Conservation (phyloP, 257 asterid species). For the Plantago ovata region DNA sequence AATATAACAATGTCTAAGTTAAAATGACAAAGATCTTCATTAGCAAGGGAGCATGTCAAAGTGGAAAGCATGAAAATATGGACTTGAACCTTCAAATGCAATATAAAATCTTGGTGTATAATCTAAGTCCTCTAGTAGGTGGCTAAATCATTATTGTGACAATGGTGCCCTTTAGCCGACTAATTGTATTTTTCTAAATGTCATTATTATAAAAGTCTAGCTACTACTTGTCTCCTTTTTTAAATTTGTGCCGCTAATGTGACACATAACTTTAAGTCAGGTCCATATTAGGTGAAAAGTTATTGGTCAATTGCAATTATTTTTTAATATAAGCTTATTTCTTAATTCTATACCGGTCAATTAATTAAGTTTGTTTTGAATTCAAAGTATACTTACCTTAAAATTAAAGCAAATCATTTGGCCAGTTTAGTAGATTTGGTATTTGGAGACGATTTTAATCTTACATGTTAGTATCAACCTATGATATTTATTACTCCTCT, state of each 20-base stretch:
- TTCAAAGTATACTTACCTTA: too few species aligned
- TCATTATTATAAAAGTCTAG: background rate
- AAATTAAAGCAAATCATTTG: too few species aligned
- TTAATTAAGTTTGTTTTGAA: too few species aligned
- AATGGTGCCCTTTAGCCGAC: slow-evolving; percentile 25
- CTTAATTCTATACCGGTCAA: too few species aligned
- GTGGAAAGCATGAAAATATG: slow-evolving; percentile 35
- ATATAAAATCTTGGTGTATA: background rate
- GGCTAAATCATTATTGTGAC: slow-evolving; percentile 25
- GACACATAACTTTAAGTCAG: background rate
- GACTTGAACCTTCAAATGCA: slow-evolving; percentile 11
- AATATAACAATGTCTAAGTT: too few species aligned
- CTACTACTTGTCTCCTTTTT: background rate
- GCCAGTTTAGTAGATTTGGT: too few species aligned
- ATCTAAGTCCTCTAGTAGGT: slow-evolving; percentile 14
- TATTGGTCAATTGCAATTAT: background rate
- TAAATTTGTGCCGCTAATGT: background rate
- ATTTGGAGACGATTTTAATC: too few species aligned
- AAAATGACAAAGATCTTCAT: slow-evolving; percentile 3
- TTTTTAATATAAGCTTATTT: too few species aligned
- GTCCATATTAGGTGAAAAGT: slow-evolving; percentile 3
- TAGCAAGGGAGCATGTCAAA: slow-evolving; percentile 29
- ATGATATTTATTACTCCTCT: too few species aligned
- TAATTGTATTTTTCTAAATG: background rate
- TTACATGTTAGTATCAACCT: too few species aligned